phyloP scores from a whole-genome alignment of 179 eudicot species.

The Patellifolia procumbens region DNA sequence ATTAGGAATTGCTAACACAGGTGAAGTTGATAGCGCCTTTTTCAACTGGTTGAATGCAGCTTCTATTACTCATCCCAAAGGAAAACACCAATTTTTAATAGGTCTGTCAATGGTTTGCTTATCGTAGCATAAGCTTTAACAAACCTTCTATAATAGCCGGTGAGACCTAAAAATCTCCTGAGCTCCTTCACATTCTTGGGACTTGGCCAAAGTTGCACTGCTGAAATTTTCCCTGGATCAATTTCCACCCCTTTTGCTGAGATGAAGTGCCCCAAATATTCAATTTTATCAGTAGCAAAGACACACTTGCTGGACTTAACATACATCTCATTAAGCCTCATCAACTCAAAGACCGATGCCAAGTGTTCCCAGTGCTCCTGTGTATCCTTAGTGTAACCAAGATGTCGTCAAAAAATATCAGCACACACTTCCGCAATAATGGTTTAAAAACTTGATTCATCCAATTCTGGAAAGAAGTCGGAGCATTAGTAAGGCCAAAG shows the following conservation, averaged over 20 bases:
- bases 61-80: not conserved
- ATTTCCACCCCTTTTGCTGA: too few species aligned
- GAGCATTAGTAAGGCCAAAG: too few species aligned
- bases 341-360: not conserved
- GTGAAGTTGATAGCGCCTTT: not conserved
- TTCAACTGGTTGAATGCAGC: too few species aligned
- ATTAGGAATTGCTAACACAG: not conserved
- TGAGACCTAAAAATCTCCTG: not conserved
- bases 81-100: not conserved
- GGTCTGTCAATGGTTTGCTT: not conserved
- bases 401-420: not conserved
- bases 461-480: too few species aligned
- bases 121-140: not conserved
- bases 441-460: too few species aligned
- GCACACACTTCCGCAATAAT: not conserved
- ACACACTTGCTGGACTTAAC: not conserved
- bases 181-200: not conserved
- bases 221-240: not conserved
- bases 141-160: not conserved
- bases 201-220: not conserved
- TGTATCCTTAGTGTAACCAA: not conserved
- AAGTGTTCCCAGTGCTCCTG: not conserved
- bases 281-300: not conserved
- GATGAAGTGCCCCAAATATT: too few species aligned
- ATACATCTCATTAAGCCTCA: not conserved